Percentiles rank a stretch among this genome's conserved stretches.
phyloP scores from a whole-genome alignment of 1,139 yeast species.

The Diutina siamensis region DNA sequence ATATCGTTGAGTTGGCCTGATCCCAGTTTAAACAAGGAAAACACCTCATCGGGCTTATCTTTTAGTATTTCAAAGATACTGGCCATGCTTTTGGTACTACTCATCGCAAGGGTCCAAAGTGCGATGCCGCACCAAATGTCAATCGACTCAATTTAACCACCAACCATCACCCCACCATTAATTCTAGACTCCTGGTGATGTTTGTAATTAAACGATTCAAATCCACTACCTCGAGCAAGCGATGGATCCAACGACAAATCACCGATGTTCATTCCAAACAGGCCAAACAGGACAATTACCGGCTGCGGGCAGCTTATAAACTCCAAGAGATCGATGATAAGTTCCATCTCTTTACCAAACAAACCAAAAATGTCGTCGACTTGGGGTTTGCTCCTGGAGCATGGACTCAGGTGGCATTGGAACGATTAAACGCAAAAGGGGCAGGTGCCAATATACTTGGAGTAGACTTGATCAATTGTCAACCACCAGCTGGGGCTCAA shows the following conservation, averaged over 20 bases:
- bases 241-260: slow-evolving; percentile 67
- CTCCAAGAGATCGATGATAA: slow-evolving; percentile 58
- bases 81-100: not conserved
- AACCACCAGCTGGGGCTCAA: slow-evolving; percentile 28
- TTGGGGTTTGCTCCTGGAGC: slow-evolving; percentile 45
- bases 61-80: not conserved
- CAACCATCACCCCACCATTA: too few relatives aligned
- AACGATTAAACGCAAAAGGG: slow-evolving; percentile 13
- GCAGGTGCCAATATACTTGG: slow-evolving; percentile 19
- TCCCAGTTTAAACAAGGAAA: not conserved
- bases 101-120: not conserved
- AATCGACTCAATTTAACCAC: not conserved
- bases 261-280: slow-evolving; percentile 53
- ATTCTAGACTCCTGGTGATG: too few relatives aligned
- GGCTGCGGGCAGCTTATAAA: slow-evolving; percentile 89
- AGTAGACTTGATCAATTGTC: slow-evolving; percentile 28
- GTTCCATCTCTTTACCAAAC: slow-evolving; percentile 43
- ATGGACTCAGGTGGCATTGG: slow-evolving; percentile 35
- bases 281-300: slow-evolving; percentile 51
- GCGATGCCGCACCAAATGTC: too few relatives aligned
- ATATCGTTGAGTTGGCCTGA: slow-evolving; percentile 17
- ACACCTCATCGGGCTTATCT: slow-evolving; percentile 4
- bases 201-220: slow-evolving; percentile 9
- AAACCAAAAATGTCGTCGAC: slow-evolving; percentile 55
- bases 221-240: slow-evolving; percentile 36